These are phyloP conservation scores for Teratosphaeriaceae sp. DNA, from an alignment of 2,329 filamentous ascomycete genomes.

Conservation along the genomic window DNA sequence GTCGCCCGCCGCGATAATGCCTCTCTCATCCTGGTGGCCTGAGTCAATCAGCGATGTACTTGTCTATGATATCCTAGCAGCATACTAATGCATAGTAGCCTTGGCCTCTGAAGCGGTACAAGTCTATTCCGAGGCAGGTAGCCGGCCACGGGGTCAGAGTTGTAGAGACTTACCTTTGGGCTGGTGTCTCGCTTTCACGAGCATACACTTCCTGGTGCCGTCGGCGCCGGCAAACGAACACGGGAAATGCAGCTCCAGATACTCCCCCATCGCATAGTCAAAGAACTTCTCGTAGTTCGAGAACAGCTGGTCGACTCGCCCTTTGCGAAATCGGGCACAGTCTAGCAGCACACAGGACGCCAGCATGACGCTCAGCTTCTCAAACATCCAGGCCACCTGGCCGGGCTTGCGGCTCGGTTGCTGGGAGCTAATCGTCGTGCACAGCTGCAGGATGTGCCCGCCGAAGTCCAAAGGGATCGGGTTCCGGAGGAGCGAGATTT, in stretches of 20 bases:
- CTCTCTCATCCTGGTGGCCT: conserved; percentile 38
- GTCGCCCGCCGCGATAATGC: conserved; percentile 38
- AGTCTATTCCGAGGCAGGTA: too few relatives aligned
- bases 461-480: conserved; percentile 43
- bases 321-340: conserved; percentile 34
- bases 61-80: too few relatives aligned
- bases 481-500: conserved; percentile 38
- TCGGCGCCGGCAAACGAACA: conserved; percentile 35
- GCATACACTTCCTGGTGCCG: conserved; percentile 24
- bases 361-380: conserved; percentile 41
- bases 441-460: conserved; percentile 45
- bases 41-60: too few relatives aligned
- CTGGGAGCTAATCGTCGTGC: conserved; percentile 34
- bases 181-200: conserved; percentile 28
- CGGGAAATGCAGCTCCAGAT: conserved; percentile 41
- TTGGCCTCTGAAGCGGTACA: too few relatives aligned
- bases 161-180: conserved; percentile 15
- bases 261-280: conserved; percentile 38
- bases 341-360: conserved; percentile 48
- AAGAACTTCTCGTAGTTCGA: conserved; percentile 38
- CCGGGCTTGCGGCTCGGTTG: conserved; percentile 26
- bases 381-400: conserved; percentile 34
- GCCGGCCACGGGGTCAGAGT: too few relatives aligned
- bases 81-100: too few relatives aligned
- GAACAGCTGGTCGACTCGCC: conserved; percentile 33